phyloP scores from a whole-genome alignment of 208 protist genomes.

The Vickermania spadyakhi region DNA sequence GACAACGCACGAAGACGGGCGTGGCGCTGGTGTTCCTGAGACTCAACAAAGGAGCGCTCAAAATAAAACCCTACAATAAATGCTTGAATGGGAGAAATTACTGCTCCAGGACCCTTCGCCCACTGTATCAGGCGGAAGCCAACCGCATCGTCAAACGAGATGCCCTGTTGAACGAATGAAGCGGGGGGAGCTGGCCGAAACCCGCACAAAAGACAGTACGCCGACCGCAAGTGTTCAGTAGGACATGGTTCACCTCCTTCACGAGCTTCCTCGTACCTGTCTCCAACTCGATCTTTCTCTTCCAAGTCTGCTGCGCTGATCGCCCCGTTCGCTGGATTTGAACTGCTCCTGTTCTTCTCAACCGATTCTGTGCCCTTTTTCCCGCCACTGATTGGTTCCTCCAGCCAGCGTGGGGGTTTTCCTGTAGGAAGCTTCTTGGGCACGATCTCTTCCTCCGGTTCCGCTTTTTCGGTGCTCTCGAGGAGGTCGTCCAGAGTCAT shows the following conservation, averaged over 20 bases:
- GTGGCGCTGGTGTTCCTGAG: constrained; percentile 33
- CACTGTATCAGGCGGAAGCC: constrained; percentile 64
- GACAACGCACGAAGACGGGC: constrained; percentile 41
- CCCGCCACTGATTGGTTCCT: too few relatives aligned
- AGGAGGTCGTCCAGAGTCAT: constrained; percentile 1
- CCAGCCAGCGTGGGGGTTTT: neutral
- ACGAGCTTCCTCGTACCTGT: neutral
- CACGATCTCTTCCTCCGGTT: neutral
- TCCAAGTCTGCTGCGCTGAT: neutral
- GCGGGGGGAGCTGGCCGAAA: constrained; percentile 8
- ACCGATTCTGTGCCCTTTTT: neutral
- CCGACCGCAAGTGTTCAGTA: constrained; percentile 25
- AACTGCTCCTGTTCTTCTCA: neutral
- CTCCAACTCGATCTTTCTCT: neutral
- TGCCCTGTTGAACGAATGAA: constrained; percentile 56
- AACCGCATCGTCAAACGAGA: constrained; percentile 45
- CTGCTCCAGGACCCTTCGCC: constrained; percentile 37
- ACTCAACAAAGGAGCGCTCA: constrained; percentile 37
- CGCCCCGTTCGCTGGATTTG: neutral
- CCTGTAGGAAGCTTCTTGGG: neutral
- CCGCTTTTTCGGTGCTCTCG: neutral
- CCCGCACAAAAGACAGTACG: constrained; percentile 23
- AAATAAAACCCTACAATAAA: constrained; percentile 57
- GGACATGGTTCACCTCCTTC: constrained; percentile 2
- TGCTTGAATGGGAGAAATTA: constrained; percentile 61